Percentiles rank a stretch among this genome's conserved stretches.
Evolutionary conservation across 768 basidiomycete species (phyloP).

Genomic region (Hericium alpestre): DNA sequence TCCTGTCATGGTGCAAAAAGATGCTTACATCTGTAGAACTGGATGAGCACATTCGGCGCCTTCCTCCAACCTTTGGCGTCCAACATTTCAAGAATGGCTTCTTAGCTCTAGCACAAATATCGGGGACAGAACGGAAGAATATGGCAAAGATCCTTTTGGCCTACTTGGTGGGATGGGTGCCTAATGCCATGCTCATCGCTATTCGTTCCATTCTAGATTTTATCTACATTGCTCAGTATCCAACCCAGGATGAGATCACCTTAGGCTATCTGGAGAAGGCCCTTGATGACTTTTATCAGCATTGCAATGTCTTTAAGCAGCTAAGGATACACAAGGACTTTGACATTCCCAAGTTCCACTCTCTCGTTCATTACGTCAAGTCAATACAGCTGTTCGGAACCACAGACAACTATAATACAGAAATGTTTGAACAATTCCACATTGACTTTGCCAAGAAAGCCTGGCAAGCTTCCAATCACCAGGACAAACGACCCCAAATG

Average conservation of each 20-base stretch:
- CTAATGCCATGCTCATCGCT: neutral
- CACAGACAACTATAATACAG: constrained; percentile 30
- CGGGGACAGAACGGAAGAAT: neutral
- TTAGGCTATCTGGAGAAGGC: constrained; percentile 19
- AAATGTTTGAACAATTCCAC: constrained; percentile 30
- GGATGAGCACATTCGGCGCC: neutral
- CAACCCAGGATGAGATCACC: constrained; percentile 21
- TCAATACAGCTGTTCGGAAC: constrained; percentile 24
- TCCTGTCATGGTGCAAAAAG: constrained; percentile 2
- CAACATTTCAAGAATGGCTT: neutral
- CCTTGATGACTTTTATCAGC: constrained; percentile 24
- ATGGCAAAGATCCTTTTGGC: neutral
- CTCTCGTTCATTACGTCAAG: constrained; percentile 22
- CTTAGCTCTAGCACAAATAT: neutral
- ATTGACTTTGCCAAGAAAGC: constrained; percentile 31
- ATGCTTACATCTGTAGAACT: neutral
- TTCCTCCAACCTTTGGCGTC: neutral
- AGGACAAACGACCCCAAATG: constrained; percentile 30
- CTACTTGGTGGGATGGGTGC: neutral
- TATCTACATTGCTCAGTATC: constrained; percentile 26
- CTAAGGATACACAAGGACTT: constrained; percentile 24
- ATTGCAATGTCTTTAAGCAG: constrained; percentile 27
- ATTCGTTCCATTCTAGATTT: constrained; percentile 24
- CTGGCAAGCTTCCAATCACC: constrained; percentile 24
- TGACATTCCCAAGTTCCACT: constrained; percentile 36